Evolutionary conservation across 2,329 filamentous ascomycete species (phyloP), one percentile per base, ranked within the genome.

Genomic region (Neofusicoccum umdonicola): DNA sequence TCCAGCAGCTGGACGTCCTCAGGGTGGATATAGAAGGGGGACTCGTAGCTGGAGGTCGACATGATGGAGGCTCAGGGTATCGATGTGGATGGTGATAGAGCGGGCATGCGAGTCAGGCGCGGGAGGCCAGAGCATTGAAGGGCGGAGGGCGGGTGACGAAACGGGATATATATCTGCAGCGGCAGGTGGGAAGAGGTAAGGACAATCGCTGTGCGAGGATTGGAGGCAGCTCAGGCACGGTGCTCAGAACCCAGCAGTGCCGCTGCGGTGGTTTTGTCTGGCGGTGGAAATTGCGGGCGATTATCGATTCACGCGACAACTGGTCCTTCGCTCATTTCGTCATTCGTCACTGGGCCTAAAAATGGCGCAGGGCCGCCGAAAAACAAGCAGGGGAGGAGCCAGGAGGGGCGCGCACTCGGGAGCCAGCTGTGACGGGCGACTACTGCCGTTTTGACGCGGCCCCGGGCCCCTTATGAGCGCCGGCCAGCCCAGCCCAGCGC

Each of bases 21-120:
- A 66, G 67, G 70, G 64, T 75, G 74, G 65, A 83, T 77, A 65
- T 73, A 68, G 72, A 82, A 82, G 12, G 80, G 80, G 60, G 78
- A 78, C 41, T 63, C 37, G 48, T 37, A 22, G 42, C 15, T 44
- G 15, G 48, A 22, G 9, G 61, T 22, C 39, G 41, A 41, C 37
- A 52, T 63, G 31, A 22, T 63, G 48, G 15, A 12, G 37, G n/a
- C n/a, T 47, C 56, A 60, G 31, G n/a, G 56, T 60, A 37, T 60
- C 31, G 56, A 60, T 60, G 22, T 27, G 19, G 4, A 8, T 11
- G 37, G 61, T 22, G 61, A 63, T 35, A 34, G 22, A 42, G 39
- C 37, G 61, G 34, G 50, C 37, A 47, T 63, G 12, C 48, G 61
- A 54, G 48, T 62, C 45, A 51, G 45, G 60, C 15, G 11, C 35